Base-by-base conservation (phyloP, 257 asterid genomes). In the Jasminum sambac region DNA sequence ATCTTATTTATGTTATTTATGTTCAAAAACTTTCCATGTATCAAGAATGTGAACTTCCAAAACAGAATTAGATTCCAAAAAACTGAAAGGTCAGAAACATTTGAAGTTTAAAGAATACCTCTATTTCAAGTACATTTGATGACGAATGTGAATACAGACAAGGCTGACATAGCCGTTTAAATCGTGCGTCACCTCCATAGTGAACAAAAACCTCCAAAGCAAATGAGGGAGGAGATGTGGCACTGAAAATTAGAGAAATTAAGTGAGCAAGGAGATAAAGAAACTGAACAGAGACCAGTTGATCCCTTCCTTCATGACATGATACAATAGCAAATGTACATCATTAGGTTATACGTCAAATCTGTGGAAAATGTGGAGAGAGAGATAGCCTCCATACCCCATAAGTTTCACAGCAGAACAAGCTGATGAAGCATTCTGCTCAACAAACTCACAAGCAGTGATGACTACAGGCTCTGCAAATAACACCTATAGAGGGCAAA, bases 101-200 rank as follows among this genome's bases (percentile, higher is more conserved):
- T 46, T 2, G 65, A 30, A 69, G 39, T 21, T 23, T 69, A 67
- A 14, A 21, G 75, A 39, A 72, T 81, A 94, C 99, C 97, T 94
- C 99, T 80, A 94, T 82, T 79, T 94, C 99, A 62, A 94, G 96
- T 71, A 85, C 89, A 80, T 88, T 91, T 67, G 99, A 94, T 52
- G 99, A 91, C 74, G 98, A 91, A 78, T 84, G 99, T 44, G 98
- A 94, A 79, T 91, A 94, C 74, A 94, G 73, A 82, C 86, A 94
- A 69, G 99, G 99, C 76, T 82, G 85, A 76, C 95, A 88, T 63
- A 94, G 83, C 84, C 96, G 91, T 83, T 98, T 88, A 84, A 94
- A 94, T 81, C 95, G 88, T 11, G 98, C 74, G 86, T 91, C 98
- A 68, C 98, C 96, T 85, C 84, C 99, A 63, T 96, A 89, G 61